phyloP scores from a whole-genome alignment of 2,329 filamentous ascomycete species.

The Phialocephala sp. region DNA sequence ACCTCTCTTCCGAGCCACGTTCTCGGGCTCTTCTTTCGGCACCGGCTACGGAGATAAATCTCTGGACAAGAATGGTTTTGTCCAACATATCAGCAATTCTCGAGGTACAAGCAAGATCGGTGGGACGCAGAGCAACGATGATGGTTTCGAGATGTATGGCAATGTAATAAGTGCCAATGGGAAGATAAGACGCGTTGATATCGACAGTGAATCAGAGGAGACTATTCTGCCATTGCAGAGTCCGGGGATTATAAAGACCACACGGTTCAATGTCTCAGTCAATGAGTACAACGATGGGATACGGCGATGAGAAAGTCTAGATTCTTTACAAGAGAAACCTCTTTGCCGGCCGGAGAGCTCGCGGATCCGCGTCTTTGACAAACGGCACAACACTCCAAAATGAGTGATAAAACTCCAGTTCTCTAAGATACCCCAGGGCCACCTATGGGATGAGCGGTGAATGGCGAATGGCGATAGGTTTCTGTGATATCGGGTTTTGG shows the following conservation, averaged over 20 bases:
- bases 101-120: constrained; percentile 15
- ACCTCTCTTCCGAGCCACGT: constrained; percentile 41
- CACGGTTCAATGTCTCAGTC: constrained; percentile 15
- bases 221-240: constrained; percentile 19
- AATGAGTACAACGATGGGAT: neutral
- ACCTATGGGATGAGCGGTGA: neutral
- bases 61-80: constrained; percentile 20
- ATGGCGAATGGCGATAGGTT: constrained; percentile 1
- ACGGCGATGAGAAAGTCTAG: neutral
- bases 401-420: too few relatives aligned
- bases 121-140: constrained; percentile 12
- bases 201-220: constrained; percentile 17
- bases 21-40: neutral
- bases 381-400: neutral
- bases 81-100: constrained; percentile 18
- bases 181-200: constrained; percentile 2
- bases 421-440: neutral
- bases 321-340: neutral
- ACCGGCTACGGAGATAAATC: constrained; percentile 6
- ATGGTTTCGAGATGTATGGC: constrained; percentile 28
- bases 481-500: neutral
- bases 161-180: constrained; percentile 10
- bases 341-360: neutral
- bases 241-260: constrained; percentile 12
- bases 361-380: neutral